A percentile compares a stretch with the other conserved stretches of the same genome.
Evolutionary conservation across 441 rosid species (phyloP).

Genomic region (Croton setiger): DNA sequence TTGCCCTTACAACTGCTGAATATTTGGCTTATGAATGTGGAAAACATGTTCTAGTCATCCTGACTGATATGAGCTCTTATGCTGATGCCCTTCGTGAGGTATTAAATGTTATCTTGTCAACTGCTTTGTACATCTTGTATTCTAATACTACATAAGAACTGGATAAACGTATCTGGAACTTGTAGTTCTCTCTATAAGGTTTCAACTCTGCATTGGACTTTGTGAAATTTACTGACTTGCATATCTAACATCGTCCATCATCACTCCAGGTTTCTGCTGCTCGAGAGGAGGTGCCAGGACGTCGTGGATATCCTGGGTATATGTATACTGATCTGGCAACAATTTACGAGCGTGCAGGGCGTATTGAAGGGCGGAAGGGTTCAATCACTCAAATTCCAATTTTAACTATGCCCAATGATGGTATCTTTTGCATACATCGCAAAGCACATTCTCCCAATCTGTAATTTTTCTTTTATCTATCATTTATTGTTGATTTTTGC

Average conservation of each 20-base stretch:
- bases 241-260: not conserved
- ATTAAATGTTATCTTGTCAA: conserved; percentile 3
- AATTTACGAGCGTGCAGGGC: conserved; percentile 97
- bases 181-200: not conserved
- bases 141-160: not conserved
- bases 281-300: conserved; percentile 99
- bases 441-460: not conserved
- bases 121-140: not conserved
- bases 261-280: conserved; percentile 92
- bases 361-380: conserved; percentile 97
- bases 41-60: conserved; percentile 73
- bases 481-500: not conserved
- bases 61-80: conserved; percentile 91
- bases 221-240: not conserved
- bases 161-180: not conserved
- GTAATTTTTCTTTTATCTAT: not conserved
- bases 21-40: conserved; percentile 90
- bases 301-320: conserved; percentile 99
- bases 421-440: conserved; percentile 31
- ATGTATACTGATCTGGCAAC: conserved; percentile 99
- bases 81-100: conserved; percentile 99
- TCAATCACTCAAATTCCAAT: conserved; percentile 99
- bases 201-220: not conserved
- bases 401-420: conserved; percentile 98
- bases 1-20: conserved; percentile 25